Evolutionary conservation across 2,329 filamentous ascomycete genomes (phyloP), one percentile per base, ranked within the genome.

Genomic region (Eurotiales sp.): DNA sequence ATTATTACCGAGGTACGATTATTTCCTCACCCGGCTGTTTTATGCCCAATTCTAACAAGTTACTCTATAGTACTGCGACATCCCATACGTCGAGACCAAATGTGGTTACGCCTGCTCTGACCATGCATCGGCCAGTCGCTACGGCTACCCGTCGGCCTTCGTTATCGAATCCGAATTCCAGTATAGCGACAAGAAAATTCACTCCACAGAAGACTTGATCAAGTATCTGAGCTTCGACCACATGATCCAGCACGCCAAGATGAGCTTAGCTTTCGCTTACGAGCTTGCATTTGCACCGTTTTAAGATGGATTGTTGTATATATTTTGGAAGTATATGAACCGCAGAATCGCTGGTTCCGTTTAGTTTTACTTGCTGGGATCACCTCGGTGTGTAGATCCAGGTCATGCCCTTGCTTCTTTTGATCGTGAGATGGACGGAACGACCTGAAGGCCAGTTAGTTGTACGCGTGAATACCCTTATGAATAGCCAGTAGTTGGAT

Each of bases 161-260:
- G 80, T 85, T 19, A 83, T 84, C 48, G 83, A 86, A 69, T 77
- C 79, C 21, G 71, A 77, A 15, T 82, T 85, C 58, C 76, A 79
- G 50, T 69, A 80, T 64, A 78, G 72, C 50, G 85, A 87, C 68
- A 82, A 83, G 61, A 82, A 84, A 66, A 90, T 91, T 56, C 87
- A 91, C 71, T 83, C 82, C 0, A 84, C 84, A 0, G 79, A 85
- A 54, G 88, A 91, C 64, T 82, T 81, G 62, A 82, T 90, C 57
- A 78, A 86, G 63, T 84, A 82, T 57, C 71, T 91, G 53, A 84
- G 84, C 60, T 95, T 95, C 66, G 84, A 91, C 66, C 90, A 96
- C 69, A 95, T 96, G 90, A 77, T 93, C 29, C 85, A 96, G 73
- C 90, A 96, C 70, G 89, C 88, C 19, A 86, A 84, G 66, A 80